Evolutionary conservation across 1,139 yeast genomes (phyloP), one percentile per base, ranked within the genome.

Genomic region (Magnusiomyces ingens): DNA sequence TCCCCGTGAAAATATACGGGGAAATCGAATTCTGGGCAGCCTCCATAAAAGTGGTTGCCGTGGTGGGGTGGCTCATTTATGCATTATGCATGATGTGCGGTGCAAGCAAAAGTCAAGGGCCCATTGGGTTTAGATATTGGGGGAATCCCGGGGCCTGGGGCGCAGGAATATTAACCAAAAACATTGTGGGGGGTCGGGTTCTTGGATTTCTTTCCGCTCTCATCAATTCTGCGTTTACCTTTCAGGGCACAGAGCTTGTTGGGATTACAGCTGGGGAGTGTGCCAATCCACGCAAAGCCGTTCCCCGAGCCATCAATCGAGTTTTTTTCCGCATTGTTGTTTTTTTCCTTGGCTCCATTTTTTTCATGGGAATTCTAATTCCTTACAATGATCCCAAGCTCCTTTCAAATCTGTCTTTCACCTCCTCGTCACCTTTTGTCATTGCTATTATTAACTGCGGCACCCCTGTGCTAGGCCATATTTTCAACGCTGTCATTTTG

Each of bases 401-500:
- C 61, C 58, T 69, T 26, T 72, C 76, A 26, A 65, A 66, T 0
- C 67, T 62, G 37, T 71, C 71, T 38, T 75, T 80, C 54, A 88
- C 88, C 17, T 76, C 84, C 54, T 88, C 91, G n/a, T 85, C 93
- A 17, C 94, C 95, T 45, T 85, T 85, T 65, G 83, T 77, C 53
- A 78, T 80, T 59, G 84, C 84, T 36, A 77, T 79, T 51, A 67
- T 78, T 59, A 83, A 83, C 67, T 79, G 87, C 2, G 91, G 93
- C 48, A 86, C 93, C 73, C 42, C 53, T 15, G 49, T 45, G 45
- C 68, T 81, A 70, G 62, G 61, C 15, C 79, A 82, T 62, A 82
- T 85, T 54, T 83, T 86, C 74, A 86, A 85, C 66, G 94, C 87
- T 21, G 85, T 85, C 48, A 82, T 86, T 59, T 70, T 85, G 49